Base-by-base conservation (phyloP, 2,329 filamentous ascomycete species). In the Diaporthe australafricana region DNA sequence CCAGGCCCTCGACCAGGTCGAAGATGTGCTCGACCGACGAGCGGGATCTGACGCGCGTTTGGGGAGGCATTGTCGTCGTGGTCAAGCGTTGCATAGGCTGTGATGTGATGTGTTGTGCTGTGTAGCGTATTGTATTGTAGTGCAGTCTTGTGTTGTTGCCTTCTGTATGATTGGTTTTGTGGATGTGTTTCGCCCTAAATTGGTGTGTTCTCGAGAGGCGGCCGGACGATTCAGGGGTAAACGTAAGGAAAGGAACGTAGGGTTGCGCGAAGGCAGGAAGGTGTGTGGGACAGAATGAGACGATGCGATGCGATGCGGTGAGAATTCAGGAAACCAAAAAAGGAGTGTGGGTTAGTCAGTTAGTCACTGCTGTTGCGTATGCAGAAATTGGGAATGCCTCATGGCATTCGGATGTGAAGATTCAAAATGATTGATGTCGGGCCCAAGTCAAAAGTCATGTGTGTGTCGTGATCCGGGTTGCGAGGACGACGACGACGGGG, bases 1-100 rank as follows among this genome's bases (percentile, higher is more conserved):
- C 77, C 47, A 79, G 69, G 60, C 77, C 75, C 56, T 72, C 73
- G 40, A 79, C 76, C 55, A 79, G 76, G 55, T 78, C 76, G 35
- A 79, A 65, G 74, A 78, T 75, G 75, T 76, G 76, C 71, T 79
- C 78, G 45, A 79, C 72, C 27, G 77, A 79, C 30, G 78, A 77
- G 70, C 75, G 75, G 53, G 77, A 76, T 40, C 78, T 76, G 25
- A 75, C 76, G 60, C 78, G 75, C 16, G 74, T 74, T 57, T 70
- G 68, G 30, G 68, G 50, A 53, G 74, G 35, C 75, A 76, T 76
- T 22, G 25, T 74, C 56, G 57, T 1, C 48, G 48, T 38, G 3
- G 17, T 22, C 42, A 35, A 63, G 42, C 42, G 17, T 48, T 35
- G 42, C 60, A 38, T 30, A 30, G 22, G 38, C 22, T 63, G 42